Conservation (phyloP, 257 asterid genomes). For the Solanum bulbocastanum region DNA sequence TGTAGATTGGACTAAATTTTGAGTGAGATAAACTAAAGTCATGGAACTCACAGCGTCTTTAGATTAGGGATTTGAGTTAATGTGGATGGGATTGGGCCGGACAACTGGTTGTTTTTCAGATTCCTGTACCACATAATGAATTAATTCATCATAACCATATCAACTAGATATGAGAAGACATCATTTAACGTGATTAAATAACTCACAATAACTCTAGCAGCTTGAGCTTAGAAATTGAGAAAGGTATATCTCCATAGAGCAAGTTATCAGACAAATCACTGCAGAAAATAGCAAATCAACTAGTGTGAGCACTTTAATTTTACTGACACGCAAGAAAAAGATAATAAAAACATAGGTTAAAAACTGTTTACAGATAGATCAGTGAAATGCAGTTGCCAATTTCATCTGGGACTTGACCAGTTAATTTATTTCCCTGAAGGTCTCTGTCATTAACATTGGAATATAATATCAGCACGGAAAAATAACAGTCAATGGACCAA, state of each 20-base stretch:
- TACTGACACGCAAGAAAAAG: too few species aligned
- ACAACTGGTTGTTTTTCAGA: slow-evolving; percentile 75
- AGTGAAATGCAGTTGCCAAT: slow-evolving; percentile 70
- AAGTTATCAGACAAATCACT: slow-evolving; percentile 85
- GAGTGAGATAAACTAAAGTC: neutral
- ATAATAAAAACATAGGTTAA: neutral
- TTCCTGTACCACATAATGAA: slow-evolving; percentile 24
- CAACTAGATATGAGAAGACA: neutral
- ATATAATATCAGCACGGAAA: neutral
- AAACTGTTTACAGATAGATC: slow-evolving; percentile 37
- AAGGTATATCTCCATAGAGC: slow-evolving; percentile 82
- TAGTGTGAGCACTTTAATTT: too few species aligned
- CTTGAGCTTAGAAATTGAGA: slow-evolving; percentile 84
- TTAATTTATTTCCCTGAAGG: slow-evolving; percentile 77
- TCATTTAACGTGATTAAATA: neutral
- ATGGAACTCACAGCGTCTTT: slow-evolving; percentile 69
- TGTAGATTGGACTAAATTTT: neutral
- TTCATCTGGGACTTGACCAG: slow-evolving; percentile 94
- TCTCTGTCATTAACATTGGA: slow-evolving; percentile 37
- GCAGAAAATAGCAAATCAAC: neutral
- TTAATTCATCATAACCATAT: neutral
- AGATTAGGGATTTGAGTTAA: slow-evolving; percentile 89
- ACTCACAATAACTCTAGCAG: slow-evolving; percentile 87
- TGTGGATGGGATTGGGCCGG: slow-evolving; percentile 95
- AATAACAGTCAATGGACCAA: neutral